A percentile compares a stretch with the other conserved stretches of the same genome.
phyloP scores from a whole-genome alignment of 2,329 filamentous ascomycete species.

The Talaromyces islandicus region DNA sequence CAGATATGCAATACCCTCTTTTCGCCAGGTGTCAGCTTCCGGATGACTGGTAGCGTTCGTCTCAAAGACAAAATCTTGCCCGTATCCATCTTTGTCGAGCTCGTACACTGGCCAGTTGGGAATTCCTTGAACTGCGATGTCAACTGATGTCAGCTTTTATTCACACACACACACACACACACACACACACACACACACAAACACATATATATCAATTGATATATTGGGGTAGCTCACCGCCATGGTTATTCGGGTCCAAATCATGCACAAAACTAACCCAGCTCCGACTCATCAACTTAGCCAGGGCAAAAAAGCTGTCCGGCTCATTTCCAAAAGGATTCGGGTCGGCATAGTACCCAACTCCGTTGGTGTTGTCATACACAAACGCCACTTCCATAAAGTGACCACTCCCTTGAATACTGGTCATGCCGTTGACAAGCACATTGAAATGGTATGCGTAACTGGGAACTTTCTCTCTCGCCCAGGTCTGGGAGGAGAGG shows the following conservation, averaged over 20 bases:
- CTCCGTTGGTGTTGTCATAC: slow-evolving; percentile 3
- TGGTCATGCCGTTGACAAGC: slow-evolving; percentile 2
- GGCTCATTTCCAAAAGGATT: slow-evolving; percentile 8
- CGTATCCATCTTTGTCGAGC: not conserved
- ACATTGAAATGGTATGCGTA: slow-evolving; percentile 9
- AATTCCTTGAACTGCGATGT: not conserved
- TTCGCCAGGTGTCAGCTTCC: not conserved
- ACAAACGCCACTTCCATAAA: slow-evolving; percentile 9
- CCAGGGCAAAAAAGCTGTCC: not conserved
- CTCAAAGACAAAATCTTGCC: not conserved
- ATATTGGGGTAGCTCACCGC: not conserved
- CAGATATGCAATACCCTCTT: not conserved
- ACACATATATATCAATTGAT: too few species aligned
- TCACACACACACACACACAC: too few species aligned
- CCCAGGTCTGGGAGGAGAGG: slow-evolving; percentile 4
- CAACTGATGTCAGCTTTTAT: not conserved
- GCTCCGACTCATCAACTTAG: slow-evolving; percentile 4
- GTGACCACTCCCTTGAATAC: not conserved
- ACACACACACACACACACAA: too few species aligned
- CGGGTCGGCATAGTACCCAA: slow-evolving; percentile 1
- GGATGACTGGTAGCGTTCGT: not conserved
- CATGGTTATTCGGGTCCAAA: slow-evolving; percentile 8
- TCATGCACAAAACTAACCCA: slow-evolving; percentile 10
- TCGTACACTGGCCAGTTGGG: not conserved
- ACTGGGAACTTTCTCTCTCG: not conserved